Base-by-base conservation (phyloP, 371 early-diverging fungal genomes). In the Smittium culicis region DNA sequence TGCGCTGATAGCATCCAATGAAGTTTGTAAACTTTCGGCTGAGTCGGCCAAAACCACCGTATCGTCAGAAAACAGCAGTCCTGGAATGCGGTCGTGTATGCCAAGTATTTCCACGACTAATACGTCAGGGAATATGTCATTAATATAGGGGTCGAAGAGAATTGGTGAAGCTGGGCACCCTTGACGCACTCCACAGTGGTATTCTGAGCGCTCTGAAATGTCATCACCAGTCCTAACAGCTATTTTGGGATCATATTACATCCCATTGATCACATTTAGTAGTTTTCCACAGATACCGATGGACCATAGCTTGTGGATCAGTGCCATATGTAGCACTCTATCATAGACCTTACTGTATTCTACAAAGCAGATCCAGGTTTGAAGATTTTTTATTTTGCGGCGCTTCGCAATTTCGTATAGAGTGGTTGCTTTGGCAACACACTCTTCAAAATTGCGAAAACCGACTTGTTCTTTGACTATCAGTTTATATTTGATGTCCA, bases 1-100 rank as follows among this genome's bases (percentile, higher is more conserved):
- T 5, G 20, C 45, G 45, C 11, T 45, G 20, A 45, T 45, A 20
- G 45, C 45, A 45, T 45, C 45, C 79, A 63, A 77, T 59, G 60
- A 27, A 14, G 5, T 16, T 32, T 59, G 5, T 59, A 59, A 29
- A 27, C n/a, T 59, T 29, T 59, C 32, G 11, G 5, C 25, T 16
- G 28, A 27, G 16, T 59, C 60, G 28, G 60, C 60, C 28, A 59
- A 32, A 11, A 59, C 11, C n/a, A 59, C 60, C 16, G 60, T 25
- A 59, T 59, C 60, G 25, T 59, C 60, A 16, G 60, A 5, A 59
- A 59, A 59, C 5, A 59, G 60, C 60, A 59, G 25, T 59, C 60
- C 60, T 29, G 30, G 60, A 29, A 59, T 32, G 5, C 25, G 5
- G 5, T 59, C 11, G 16, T n/a, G 11, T 29, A 59, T 5, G 5